phyloP scores from a whole-genome alignment of 1,284 basidiomycete genomes.

The Sanghuangporus weigelae region DNA sequence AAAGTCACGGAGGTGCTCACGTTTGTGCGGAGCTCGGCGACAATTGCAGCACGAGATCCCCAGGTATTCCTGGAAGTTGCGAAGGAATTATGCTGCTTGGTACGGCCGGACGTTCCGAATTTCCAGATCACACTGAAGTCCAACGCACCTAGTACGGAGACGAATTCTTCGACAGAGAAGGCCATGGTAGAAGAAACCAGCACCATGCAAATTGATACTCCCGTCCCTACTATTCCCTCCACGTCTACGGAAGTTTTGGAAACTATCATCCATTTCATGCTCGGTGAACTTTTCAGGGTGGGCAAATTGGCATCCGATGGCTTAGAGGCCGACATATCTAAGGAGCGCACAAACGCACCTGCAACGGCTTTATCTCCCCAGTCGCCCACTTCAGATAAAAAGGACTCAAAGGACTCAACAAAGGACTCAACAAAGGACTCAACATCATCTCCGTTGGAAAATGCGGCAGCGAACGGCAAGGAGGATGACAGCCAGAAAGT shows the following conservation, averaged over 20 bases:
- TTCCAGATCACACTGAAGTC: conserved; percentile 63
- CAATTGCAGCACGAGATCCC: conserved; percentile 82
- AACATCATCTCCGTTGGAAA: neutral
- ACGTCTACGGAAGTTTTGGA: conserved; percentile 51
- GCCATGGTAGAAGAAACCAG: conserved; percentile 22
- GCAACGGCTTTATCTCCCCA: conserved; percentile 11
- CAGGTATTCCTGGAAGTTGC: conserved; percentile 74
- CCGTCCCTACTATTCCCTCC: conserved; percentile 22
- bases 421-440: no score
- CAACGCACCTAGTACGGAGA: conserved; percentile 22
- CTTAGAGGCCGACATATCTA: conserved; percentile 15
- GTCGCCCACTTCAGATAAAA: neutral
- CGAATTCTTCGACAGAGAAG: conserved; percentile 20
- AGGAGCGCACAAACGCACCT: conserved; percentile 13
- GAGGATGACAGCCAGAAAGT: neutral
- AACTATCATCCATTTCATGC: conserved; percentile 63
- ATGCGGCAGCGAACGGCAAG: neutral
- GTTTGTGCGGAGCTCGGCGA: conserved; percentile 74
- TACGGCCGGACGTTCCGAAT: conserved; percentile 54
- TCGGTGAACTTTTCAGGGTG: conserved; percentile 64
- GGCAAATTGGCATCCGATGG: conserved; percentile 41
- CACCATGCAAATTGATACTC: conserved; percentile 65
- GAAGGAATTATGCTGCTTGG: conserved; percentile 66
- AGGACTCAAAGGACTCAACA: no score
- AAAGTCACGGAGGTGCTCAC: conserved; percentile 66